Conservation (phyloP, 768 basidiomycete genomes). For the Tulasnella calospora region DNA sequence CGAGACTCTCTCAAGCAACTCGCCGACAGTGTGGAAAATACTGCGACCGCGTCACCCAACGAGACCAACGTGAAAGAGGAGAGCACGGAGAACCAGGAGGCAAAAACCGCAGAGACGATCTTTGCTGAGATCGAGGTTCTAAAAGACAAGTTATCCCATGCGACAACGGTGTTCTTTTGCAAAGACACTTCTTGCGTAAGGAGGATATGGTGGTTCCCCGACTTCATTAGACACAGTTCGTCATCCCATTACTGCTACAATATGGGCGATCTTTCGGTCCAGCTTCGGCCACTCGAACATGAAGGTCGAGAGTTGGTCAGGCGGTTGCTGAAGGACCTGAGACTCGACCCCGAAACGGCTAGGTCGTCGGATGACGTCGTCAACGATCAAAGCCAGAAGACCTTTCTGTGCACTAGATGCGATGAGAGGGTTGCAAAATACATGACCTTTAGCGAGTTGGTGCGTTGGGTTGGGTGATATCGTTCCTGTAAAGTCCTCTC, state of each 20-base stretch:
- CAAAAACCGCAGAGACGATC: not conserved
- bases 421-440: not conserved
- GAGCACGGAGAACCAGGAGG: not conserved
- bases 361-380: not conserved
- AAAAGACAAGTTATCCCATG: not conserved
- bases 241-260: not conserved
- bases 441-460: not conserved
- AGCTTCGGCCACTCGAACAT: not conserved
- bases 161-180: not conserved
- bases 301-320: not conserved
- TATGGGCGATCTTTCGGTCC: not conserved
- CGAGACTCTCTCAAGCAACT: not conserved
- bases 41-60: not conserved
- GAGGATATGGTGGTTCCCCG: not conserved
- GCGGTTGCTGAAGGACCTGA: not conserved
- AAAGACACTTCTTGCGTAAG: not conserved
- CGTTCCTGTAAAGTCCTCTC: no score
- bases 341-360: not conserved
- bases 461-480: not conserved
- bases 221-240: not conserved
- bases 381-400: not conserved
- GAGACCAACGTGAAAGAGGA: not conserved
- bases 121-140: not conserved
- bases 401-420: not conserved
- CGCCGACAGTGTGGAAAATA: not conserved